These are phyloP conservation scores for Diaporthe ampelina DNA, from an alignment of 2,329 filamentous ascomycete species.

Conservation along the genomic window DNA sequence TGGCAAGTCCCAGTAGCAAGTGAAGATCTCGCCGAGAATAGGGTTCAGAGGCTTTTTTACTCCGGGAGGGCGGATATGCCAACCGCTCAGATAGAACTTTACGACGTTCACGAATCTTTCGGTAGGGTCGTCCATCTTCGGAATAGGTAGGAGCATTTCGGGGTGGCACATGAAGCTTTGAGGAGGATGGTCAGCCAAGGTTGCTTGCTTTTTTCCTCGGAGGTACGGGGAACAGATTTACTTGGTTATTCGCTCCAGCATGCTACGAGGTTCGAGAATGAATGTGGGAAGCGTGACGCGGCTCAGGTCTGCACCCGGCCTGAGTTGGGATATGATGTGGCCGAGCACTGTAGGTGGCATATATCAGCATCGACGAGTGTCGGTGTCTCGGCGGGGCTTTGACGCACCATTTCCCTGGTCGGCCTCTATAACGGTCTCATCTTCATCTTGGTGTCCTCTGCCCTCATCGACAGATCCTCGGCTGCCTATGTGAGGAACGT, in stretches of 20 bases:
- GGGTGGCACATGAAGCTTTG: conserved; percentile 98
- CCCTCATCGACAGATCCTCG: conserved; percentile 71
- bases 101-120: conserved; percentile 94
- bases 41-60: conserved; percentile 99
- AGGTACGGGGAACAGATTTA: conserved; percentile 59
- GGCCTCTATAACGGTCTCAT: conserved; percentile 87
- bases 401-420: conserved; percentile 92
- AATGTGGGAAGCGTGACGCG: conserved; percentile 96
- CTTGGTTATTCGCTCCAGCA: conserved; percentile 99
- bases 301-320: conserved; percentile 94
- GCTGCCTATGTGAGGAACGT: conserved; percentile 57
- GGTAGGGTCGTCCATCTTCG: conserved; percentile 88
- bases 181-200: conserved; percentile 29
- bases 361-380: conserved; percentile 20
- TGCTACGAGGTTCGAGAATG: conserved; percentile 96
- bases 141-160: conserved; percentile 91
- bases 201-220: not conserved
- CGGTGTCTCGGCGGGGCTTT: conserved; percentile 21
- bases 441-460: conserved; percentile 65
- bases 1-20: conserved; percentile 94
- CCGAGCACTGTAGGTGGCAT: conserved; percentile 77
- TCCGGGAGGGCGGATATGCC: conserved; percentile 97
- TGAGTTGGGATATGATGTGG: conserved; percentile 97
- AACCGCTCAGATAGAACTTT: conserved; percentile 98
- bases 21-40: conserved; percentile 94